Base-by-base conservation (phyloP, 352 stramenopile species). In the Pythium utonaiense region DNA sequence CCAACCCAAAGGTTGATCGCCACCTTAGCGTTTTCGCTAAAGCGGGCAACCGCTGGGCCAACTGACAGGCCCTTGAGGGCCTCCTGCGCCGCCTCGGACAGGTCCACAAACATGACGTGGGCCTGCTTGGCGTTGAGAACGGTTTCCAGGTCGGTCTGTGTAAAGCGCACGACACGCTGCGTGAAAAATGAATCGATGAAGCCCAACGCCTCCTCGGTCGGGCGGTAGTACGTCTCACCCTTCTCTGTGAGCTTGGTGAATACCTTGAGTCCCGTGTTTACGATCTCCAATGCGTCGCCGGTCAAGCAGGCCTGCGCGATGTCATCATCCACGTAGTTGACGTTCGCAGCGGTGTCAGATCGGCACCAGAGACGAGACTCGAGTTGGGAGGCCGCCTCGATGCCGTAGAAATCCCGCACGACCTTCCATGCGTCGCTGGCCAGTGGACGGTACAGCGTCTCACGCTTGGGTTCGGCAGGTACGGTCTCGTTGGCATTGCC, bases 221-320 rank as follows among this genome's bases (percentile, higher is more conserved):
- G 75, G 3, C 91, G 88, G 62, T 96, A 97, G 56, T 83, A 90
- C 12, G 78, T 79, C 49, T 91, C 75, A 3, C 78, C 76, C 19
- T 70, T 62, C 27, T 89, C 77, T 2, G 71, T 84, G 30, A 85
- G 67, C 50, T 95, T 96, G 14, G 84, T 83, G 55, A 97, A 97
- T 4, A 95, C 80, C 60, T 93, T 93, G 53, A 97, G 82, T 6
- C 91, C 91, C 44, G 88, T 96, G 66, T 97, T 95, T n/a, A 98
- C 83, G 59, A 98, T 90, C 80, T 96, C 74, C 34, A 92, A 71
- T 9, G 80, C 80, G 53, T 91, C 80, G 38, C 83, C 85, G 19
- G 70, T 73, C 4, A 94, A 66, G 56, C 85, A 94, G 7, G 73
- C 69, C 9, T 73, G 57, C 2, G 73, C 75, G 19, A 91, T 93